phyloP scores from a whole-genome alignment of 192 early-diverging fungal species.

The Entomortierella lignicola region DNA sequence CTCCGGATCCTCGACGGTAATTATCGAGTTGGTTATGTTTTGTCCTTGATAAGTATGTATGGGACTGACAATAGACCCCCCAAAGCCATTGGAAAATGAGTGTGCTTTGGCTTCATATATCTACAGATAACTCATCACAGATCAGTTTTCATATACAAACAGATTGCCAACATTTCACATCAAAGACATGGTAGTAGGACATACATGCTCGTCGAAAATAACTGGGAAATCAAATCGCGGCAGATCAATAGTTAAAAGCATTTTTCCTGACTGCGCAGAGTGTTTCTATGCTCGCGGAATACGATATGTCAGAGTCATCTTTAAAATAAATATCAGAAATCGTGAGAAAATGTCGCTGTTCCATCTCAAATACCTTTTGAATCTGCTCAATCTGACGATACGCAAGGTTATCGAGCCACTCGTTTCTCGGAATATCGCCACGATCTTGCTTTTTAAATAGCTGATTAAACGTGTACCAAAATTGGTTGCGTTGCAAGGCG shows the following conservation, averaged over 20 bases:
- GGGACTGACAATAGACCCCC: constrained; percentile 6
- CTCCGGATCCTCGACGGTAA: constrained; percentile 86
- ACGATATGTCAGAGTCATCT: background rate
- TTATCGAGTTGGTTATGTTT: constrained; percentile 41
- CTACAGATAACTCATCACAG: constrained; percentile 39
- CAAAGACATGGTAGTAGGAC: constrained; percentile 24
- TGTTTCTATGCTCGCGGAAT: constrained; percentile 49
- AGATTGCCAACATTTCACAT: too few species aligned
- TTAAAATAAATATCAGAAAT: background rate
- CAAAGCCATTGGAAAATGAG: constrained; percentile 17
- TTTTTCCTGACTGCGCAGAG: constrained; percentile 63
- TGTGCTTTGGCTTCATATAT: constrained; percentile 60
- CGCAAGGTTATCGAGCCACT: constrained; percentile 94
- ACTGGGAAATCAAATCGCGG: constrained; percentile 97
- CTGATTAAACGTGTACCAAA: constrained; percentile 22
- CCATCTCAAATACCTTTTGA: constrained; percentile 63
- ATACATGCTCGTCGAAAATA: constrained; percentile 88
- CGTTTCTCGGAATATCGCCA: constrained; percentile 85
- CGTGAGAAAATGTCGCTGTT: background rate
- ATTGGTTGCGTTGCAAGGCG: background rate
- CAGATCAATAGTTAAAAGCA: constrained; percentile 89
- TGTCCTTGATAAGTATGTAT: constrained; percentile 26
- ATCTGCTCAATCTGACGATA: constrained; percentile 91
- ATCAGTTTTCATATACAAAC: too few species aligned
- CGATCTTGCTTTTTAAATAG: constrained; percentile 86